A percentile compares a stretch with the other conserved stretches of the same genome.
Evolutionary conservation across 768 basidiomycete species (phyloP).

Genomic region (Suillus occidentalis): DNA sequence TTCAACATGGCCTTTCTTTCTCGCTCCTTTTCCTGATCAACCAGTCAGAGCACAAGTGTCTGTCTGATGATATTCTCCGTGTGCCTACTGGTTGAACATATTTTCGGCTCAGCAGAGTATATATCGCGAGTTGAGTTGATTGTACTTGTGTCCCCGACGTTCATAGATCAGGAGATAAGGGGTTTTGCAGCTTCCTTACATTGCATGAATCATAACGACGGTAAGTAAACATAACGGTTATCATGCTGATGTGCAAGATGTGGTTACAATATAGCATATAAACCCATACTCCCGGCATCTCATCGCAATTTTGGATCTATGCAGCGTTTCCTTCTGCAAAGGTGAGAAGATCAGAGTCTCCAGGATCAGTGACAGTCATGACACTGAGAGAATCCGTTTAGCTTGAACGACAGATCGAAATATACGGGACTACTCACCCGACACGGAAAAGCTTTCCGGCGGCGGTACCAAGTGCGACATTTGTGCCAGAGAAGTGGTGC

Average conservation of each 20-base stretch:
- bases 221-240: neutral
- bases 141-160: too few relatives aligned
- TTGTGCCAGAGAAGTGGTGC: slow-evolving; percentile 97
- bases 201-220: neutral
- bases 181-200: neutral
- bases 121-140: neutral
- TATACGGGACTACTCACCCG: slow-evolving; percentile 52
- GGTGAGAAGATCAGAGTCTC: slow-evolving; percentile 93
- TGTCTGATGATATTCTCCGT: neutral
- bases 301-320: slow-evolving; percentile 26
- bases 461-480: slow-evolving; percentile 97
- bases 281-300: neutral
- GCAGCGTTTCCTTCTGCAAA: slow-evolving; percentile 74
- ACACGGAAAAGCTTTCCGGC: slow-evolving; percentile 99
- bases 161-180: too few relatives aligned
- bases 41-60: neutral
- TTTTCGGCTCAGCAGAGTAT: neutral
- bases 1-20: neutral
- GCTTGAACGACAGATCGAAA: neutral
- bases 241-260: neutral
- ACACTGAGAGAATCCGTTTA: slow-evolving; percentile 53
- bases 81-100: neutral
- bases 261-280: neutral
- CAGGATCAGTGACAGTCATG: slow-evolving; percentile 95
- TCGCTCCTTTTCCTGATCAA: neutral